Evolutionary conservation across 163 green algal genomes (phyloP), one percentile per base, ranked within the genome.

Genomic region (Coccomyxa subellipsoidea): DNA sequence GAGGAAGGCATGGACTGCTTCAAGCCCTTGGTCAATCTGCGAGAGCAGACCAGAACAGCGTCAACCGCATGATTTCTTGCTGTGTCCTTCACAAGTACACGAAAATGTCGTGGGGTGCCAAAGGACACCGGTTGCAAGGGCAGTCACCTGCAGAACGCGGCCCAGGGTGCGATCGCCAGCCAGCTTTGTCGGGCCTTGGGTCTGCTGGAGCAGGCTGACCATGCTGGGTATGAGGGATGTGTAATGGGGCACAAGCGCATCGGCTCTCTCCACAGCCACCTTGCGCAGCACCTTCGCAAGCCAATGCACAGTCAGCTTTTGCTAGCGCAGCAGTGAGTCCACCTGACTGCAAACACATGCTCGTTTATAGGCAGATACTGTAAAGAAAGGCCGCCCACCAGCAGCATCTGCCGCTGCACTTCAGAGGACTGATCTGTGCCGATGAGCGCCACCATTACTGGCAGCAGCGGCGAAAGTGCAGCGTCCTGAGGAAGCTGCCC

Each of bases 361-460:
- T 38, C 1, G 36, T 66, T 37, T 9, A 69, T 69, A 23, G 75
- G 27, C 15, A 53, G 72, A 39, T 54, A 54, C 32, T 34, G 3
- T 27, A 37, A 1, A 73, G n/a, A 18, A 37, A 73, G 29, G 29
- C 66, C 66, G 47, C 75, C n/a, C 3, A 85, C 84, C 72, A 85
- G 80, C 86, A 97, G 78, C 39, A 89, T 87, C 59, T 91, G 87
- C 9, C 91, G 90, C 79, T 94, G 88, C 66, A 96, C 89, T 72
- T 96, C 93, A 31, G 77, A 85, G 70, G 81, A 78, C 84, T 97
- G 92, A 82, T 97, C 94, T 9, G 90, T 88, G 4, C 92, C 92
- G 80, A 96, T 82, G 78, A 97, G 87, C 3, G 87, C 88, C 23
- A 91, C 73, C 23, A 95, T 80, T 8, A 91, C 82, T 12, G 69